Percentiles rank a stretch among this genome's conserved stretches.
Evolutionary conservation across 768 basidiomycete species (phyloP).

Genomic region (Boletellus ananiceps): DNA sequence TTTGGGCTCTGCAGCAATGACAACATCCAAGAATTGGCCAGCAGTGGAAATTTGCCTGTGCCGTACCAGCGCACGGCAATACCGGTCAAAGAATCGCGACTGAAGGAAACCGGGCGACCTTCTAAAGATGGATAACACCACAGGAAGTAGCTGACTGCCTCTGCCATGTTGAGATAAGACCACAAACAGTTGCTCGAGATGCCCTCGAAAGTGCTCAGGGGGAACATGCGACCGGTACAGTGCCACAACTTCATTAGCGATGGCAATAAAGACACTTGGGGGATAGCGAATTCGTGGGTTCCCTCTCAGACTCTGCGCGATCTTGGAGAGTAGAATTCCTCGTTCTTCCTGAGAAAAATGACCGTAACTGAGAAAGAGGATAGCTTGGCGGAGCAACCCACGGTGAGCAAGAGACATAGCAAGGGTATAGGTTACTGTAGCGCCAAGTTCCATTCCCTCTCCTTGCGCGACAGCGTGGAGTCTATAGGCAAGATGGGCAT

Average conservation of each 20-base stretch:
- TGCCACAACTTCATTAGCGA: slow-evolving; percentile 34
- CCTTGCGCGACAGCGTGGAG: slow-evolving; percentile 33
- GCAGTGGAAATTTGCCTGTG: slow-evolving; percentile 38
- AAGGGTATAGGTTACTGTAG: slow-evolving; percentile 26
- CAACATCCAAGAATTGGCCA: slow-evolving; percentile 26
- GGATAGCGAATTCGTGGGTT: slow-evolving; percentile 31
- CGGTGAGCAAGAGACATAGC: slow-evolving; percentile 26
- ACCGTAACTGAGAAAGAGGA: slow-evolving; percentile 33
- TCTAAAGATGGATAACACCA: slow-evolving; percentile 39
- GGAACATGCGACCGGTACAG: slow-evolving; percentile 36
- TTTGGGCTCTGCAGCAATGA: slow-evolving; percentile 12
- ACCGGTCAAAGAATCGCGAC: slow-evolving; percentile 34
- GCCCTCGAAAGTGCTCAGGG: slow-evolving; percentile 37
- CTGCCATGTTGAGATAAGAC: slow-evolving; percentile 37
- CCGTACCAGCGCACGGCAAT: slow-evolving; percentile 37
- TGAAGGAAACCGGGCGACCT: slow-evolving; percentile 38
- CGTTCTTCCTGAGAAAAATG: slow-evolving; percentile 29
- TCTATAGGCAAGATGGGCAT: slow-evolving; percentile 30
- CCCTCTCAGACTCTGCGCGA: slow-evolving; percentile 37
- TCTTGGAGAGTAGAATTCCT: slow-evolving; percentile 36
- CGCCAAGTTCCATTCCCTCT: slow-evolving; percentile 21
- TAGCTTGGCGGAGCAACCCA: slow-evolving; percentile 25
- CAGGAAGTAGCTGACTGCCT: slow-evolving; percentile 32
- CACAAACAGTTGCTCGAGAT: slow-evolving; percentile 43
- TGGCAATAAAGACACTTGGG: slow-evolving; percentile 24